Evolutionary conservation across 2,329 filamentous ascomycete species (phyloP), one percentile per base, ranked within the genome.

Genomic region (Davidsoniella neocaledoniae): DNA sequence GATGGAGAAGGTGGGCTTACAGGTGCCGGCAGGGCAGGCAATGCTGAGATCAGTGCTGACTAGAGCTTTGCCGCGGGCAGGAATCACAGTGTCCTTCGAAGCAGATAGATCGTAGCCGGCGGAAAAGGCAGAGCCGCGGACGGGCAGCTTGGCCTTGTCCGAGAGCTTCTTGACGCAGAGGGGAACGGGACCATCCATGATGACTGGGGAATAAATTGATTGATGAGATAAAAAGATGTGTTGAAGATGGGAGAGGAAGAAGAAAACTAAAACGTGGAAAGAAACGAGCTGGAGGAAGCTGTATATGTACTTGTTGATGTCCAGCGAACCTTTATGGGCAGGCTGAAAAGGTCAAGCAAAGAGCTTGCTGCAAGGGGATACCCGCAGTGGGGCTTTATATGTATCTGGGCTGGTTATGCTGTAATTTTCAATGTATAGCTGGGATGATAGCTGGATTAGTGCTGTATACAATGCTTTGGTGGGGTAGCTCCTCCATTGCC

Each of bases 61-160:
- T 26, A 95, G 68, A 0, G 71, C 86, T 67, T 94, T 87, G 57
- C 87, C 88, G 53, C 85, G 74, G 2, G 83, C 79, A 0, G 88
- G 88, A 51, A 98, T 80, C 2, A 76, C 74, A 3, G 80, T 81
- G 37, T 82, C 76, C 60, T 77, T 77, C 2, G 86, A 76, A 47
- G 79, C 82, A 66, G 95, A 96, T 52, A 98, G 62, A 65, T 98
- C 91, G 68, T 96, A 96, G 36, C 91, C 91, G 1, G 91, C 91
- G 1, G 91, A 86, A 61, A 85, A 88, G 48, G 80, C 82, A 56
- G 85, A 93, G 57, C 91, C 91, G 50, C 90, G 80, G 0, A 86
- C 96, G 9, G 91, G 91, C 21, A 88, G 73, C 43, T 74, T 76
- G n/a, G 82, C 91, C 55, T 81, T 78, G 37, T 79, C 70, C 7